Evolutionary conservation across 345 rosid species (phyloP), one percentile per base, ranked within the genome.

Genomic region (Salix udensis): DNA sequence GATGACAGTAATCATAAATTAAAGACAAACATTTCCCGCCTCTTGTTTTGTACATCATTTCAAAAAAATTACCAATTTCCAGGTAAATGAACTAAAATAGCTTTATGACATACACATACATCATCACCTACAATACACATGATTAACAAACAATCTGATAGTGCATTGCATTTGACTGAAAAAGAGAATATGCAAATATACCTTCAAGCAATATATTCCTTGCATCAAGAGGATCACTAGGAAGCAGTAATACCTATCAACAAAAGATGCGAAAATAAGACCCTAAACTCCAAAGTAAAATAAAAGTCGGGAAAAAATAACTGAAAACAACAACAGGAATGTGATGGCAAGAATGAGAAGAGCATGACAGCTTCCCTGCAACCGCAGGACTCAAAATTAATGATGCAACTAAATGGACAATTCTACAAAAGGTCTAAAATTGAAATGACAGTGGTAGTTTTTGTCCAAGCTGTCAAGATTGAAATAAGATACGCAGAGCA

Each of bases 201-300:
- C 99, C 99, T 96, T 96, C 99, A 73, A 96, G 96, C 94, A 96
- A 82, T 74, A 92, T 96, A 85, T 96, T 96, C 85, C 93, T 91
- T 67, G 93, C 90, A 89, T 96, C 99, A 68, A 91, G 93, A 79
- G 98, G 99, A 85, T 96, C 92, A 6, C 85, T 87, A 18, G 99
- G 99, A 84, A 96, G 91, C 71, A 96, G 86, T 71, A 96, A 68
- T 70, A 89, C 67, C 99, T 96, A 81, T 68, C 60, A 80, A 68
- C 19, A 77, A 67, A 10, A 67, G 13, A 74, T 26, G 36, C 66
- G 37, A 75, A 68, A 11, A 62, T 52, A 72, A 72, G 53, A 61
- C 24, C 50, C 21, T 3, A 40, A 44, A 18, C 50, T 46, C 50
- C 50, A 46, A 46, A 46, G 50, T 14, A 46, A 46, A 46, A 46